Conservation (phyloP, 73 alveolate genomes). For the Paramecium caudatum region DNA sequence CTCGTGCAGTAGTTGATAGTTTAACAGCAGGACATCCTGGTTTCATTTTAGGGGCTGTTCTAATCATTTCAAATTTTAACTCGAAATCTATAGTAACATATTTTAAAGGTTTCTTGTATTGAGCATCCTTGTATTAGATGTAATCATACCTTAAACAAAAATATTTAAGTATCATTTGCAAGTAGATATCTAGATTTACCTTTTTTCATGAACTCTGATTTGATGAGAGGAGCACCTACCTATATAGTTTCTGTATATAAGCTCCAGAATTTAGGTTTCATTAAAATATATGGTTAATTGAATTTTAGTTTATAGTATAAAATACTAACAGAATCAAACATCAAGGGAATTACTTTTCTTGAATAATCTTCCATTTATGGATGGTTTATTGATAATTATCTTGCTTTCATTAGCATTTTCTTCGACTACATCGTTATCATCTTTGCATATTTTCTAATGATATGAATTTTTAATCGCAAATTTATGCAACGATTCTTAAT, state of each 20-base stretch:
- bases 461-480: not conserved
- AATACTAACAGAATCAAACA: not conserved
- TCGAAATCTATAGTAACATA: slow-evolving; percentile 43
- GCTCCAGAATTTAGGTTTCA: slow-evolving; percentile 44
- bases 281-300: not conserved
- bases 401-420: not conserved
- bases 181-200: not conserved
- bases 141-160: slow-evolving; percentile 2
- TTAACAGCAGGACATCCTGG: not conserved
- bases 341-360: not conserved
- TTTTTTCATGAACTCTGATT: slow-evolving; percentile 12
- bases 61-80: slow-evolving; percentile 51
- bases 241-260: not conserved
- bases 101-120: slow-evolving; percentile 26
- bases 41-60: slow-evolving; percentile 67
- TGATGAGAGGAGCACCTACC: not conserved
- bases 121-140: slow-evolving; percentile 18
- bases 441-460: not conserved
- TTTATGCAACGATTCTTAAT: not conserved
- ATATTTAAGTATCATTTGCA: not conserved
- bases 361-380: slow-evolving; percentile 6
- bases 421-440: not conserved
- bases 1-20: slow-evolving; percentile 36
- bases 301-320: not conserved
- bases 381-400: too few relatives aligned